Conservation (phyloP, 2,329 filamentous ascomycete species). For the Phialocephala subalpina region DNA sequence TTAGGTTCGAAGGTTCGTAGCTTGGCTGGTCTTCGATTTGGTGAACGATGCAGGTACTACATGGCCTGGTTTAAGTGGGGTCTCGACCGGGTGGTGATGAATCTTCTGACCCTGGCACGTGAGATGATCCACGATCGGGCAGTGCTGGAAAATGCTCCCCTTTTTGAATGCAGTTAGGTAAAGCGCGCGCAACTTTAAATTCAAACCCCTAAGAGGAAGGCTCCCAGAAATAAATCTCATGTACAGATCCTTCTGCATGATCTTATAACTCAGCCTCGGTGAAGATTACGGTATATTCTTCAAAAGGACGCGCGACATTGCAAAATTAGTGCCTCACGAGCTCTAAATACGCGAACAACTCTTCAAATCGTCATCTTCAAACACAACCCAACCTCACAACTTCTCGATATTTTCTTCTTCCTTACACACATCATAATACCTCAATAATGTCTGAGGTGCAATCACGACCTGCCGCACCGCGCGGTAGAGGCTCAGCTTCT, state of each 20-base stretch:
- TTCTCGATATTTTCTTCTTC: constrained; percentile 27
- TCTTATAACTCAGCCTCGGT: constrained; percentile 21
- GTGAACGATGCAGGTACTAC: constrained; percentile 2
- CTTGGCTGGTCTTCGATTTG: not conserved
- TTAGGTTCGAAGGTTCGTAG: not conserved
- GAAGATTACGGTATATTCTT: not conserved
- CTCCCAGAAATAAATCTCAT: not conserved
- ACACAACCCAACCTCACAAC: constrained; percentile 24
- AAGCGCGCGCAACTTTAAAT: not conserved
- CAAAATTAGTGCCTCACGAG: constrained; percentile 18
- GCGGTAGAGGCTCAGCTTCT: constrained; percentile 89
- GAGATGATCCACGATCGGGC: not conserved
- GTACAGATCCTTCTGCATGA: constrained; percentile 20
- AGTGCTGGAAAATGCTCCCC: not conserved
- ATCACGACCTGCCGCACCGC: constrained; percentile 81
- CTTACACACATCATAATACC: constrained; percentile 34
- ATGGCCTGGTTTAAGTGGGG: not conserved
- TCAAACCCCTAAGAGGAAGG: not conserved
- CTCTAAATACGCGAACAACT: constrained; percentile 25
- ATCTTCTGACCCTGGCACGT: not conserved
- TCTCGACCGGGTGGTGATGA: not conserved
- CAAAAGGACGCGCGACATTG: not conserved
- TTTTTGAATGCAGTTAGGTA: not conserved
- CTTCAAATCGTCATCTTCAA: constrained; percentile 25
- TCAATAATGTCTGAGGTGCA: constrained; percentile 88